phyloP scores from a whole-genome alignment of 768 basidiomycete genomes.

The Tremella yokohamensis region DNA sequence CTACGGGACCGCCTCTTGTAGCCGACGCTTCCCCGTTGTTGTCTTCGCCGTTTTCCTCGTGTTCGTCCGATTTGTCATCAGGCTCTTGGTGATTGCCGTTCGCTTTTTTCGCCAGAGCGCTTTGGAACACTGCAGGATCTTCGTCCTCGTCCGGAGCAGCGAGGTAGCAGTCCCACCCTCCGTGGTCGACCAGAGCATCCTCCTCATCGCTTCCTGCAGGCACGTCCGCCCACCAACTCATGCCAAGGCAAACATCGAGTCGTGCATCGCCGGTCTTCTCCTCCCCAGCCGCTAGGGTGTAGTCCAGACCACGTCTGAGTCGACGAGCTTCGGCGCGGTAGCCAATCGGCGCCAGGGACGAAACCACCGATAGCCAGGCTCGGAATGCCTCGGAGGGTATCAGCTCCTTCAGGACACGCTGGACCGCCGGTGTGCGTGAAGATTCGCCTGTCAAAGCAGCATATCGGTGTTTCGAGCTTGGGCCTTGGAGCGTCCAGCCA shows the following conservation, averaged over 20 bases:
- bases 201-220: conserved; percentile 38
- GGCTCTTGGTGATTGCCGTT: conserved; percentile 15
- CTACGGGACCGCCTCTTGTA: conserved; percentile 23
- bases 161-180: conserved; percentile 99
- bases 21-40: conserved; percentile 7
- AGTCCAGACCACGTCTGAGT: conserved; percentile 89
- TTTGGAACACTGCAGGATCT: conserved; percentile 89
- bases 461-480: conserved; percentile 93
- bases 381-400: conserved; percentile 79
- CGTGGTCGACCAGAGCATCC: conserved; percentile 54
- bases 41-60: conserved; percentile 6
- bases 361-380: conserved; percentile 77
- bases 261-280: conserved; percentile 63
- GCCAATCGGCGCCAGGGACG: conserved; percentile 66
- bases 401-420: conserved; percentile 69
- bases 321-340: conserved; percentile 76
- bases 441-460: conserved; percentile 63
- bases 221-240: conserved; percentile 63
- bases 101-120: conserved; percentile 55
- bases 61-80: conserved; percentile 21
- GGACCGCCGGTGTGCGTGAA: conserved; percentile 55
- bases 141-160: conserved; percentile 91
- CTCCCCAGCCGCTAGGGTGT: conserved; percentile 71
- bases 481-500: conserved; percentile 72
- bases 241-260: conserved; percentile 77